Base-by-base conservation (phyloP, 1,284 basidiomycete species). In the Ustilago crameri region DNA sequence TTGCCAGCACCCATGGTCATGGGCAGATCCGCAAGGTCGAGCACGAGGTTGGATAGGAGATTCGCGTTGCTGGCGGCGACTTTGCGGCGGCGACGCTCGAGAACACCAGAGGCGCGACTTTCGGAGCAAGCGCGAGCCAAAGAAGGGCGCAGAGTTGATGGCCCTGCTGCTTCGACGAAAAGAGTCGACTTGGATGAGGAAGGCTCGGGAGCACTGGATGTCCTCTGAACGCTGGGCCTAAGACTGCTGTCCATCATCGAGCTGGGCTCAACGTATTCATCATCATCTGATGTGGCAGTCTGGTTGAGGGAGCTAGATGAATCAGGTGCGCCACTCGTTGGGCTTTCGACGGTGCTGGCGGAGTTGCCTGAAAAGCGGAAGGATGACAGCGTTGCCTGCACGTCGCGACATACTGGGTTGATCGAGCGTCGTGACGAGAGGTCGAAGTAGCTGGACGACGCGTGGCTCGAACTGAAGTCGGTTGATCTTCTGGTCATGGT, bases 61-160 rank as follows among this genome's bases (percentile, higher is more conserved):
- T 42, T 22, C 5, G 34, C 38, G 52, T 35, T 51, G 14, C 37
- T 44, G 1, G 59, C 51, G 3, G 54, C 30, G 9, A 44, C 34
- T 51, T 65, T 68, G 52, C 40, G 50, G 34, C 65, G 56, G 9
- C 66, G 56, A 22, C 66, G 65, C 26, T 70, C 58, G 22, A 74
- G 42, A 14, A 74, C 66, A 23, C 71, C 71, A 12, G 57, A 54
- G 8, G 66, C 66, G 12, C 52, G 51, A 30, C 62, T 61, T 34
- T 69, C 66, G 22, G 71, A 74, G 59, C 71, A 69, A 8, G 62
- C 56, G 14, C 71, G 57, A 12, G 62, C 61, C n/a, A 70, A 12
- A 1, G 59, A 51, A 22, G 66, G 66, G 26, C 59, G 62, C 30
- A 52, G 17, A 18, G 27, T 22, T 1, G 62, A 48, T 24, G 50